Base-by-base conservation (phyloP, 1,284 basidiomycete genomes). In the Puccinia polysora region DNA sequence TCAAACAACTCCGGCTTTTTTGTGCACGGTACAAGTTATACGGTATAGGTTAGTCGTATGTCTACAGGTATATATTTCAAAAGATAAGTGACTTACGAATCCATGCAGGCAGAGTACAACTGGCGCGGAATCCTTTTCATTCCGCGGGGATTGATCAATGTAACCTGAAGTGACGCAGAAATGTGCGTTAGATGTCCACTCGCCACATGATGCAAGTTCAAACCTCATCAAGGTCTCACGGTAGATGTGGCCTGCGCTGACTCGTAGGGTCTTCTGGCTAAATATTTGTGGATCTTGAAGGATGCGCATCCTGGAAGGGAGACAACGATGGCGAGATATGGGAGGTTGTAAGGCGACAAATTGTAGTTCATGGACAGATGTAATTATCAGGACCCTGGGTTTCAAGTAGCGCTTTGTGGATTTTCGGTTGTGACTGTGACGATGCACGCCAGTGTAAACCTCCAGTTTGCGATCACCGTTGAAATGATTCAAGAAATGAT, bases 81-180 rank as follows among this genome's bases (percentile, higher is more conserved):
- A 38, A 28, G 12, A 50, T 36, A 10, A 40, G 15, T 40, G 12
- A 28, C 65, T 38, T 59, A 68, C 65, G 53, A 68, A 68, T 32
- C 65, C 65, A 34, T 68, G 65, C 1, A 68, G 43, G 45, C 65
- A 68, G 32, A 68, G 65, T 12, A 68, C 55, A 14, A 45, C 36
- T 14, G 56, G 36, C 12, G 34, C 36, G 14, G 60, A 20, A 7
- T 59, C 53, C 18, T 68, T 23, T 6, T 38, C 12, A 10, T n/a
- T n/a, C n/a, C n/a, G 23, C 15, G 34, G 52, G 52, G 20, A 34
- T 43, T 68, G 65, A 34, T 68, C 65, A 49, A 68, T 68, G 30
- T 58, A 68, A 20, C 65, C 65, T 68, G 28, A 28, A n/a, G 28
- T 45, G 30, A 32, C 15, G 18, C 4, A 45, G 15, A 28, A 49